Percentiles rank a stretch among this genome's conserved stretches.
These are phyloP conservation scores for Cyclostephanos tholiformis DNA, from an alignment of 108 stramenopile genomes.

Conservation along the genomic window DNA sequence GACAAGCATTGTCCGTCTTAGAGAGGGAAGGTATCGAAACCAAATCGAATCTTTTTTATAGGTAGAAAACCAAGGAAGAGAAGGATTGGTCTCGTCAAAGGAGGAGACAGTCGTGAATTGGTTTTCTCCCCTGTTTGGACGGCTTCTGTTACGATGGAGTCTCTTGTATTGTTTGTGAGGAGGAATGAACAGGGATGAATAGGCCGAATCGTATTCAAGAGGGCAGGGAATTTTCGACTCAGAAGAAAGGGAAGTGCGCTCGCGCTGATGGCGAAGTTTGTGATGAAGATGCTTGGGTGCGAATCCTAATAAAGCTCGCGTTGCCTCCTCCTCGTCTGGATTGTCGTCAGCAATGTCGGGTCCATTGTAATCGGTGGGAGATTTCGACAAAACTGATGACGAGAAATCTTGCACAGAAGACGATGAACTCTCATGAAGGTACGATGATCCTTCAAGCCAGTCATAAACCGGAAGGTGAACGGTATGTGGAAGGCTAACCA, in stretches of 20 bases:
- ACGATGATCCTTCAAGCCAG: constrained; percentile 15
- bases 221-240: constrained; percentile 36
- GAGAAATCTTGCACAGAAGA: neutral
- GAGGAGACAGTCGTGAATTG: constrained; percentile 7
- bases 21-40: constrained; percentile 33
- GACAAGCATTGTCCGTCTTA: constrained; percentile 42
- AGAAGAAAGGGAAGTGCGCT: constrained; percentile 5
- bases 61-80: constrained; percentile 29
- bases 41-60: constrained; percentile 25
- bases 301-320: constrained; percentile 40
- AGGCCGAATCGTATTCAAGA: constrained; percentile 44
- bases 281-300: constrained; percentile 26
- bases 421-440: constrained; percentile 6
- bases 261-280: constrained; percentile 9
- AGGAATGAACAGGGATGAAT: constrained; percentile 42
- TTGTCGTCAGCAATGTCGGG: neutral
- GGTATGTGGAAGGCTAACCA: constrained; percentile 49
- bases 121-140: neutral
- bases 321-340: constrained; percentile 8
- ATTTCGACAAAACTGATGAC: constrained; percentile 16
- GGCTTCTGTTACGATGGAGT: constrained; percentile 7
- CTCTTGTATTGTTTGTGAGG: constrained; percentile 7
- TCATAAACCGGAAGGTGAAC: constrained; percentile 30
- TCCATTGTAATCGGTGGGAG: neutral
- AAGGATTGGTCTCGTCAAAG: constrained; percentile 21